These are phyloP conservation scores for Kodamaea arcana DNA, from an alignment of 1,139 yeast genomes.

Conservation along the genomic window DNA sequence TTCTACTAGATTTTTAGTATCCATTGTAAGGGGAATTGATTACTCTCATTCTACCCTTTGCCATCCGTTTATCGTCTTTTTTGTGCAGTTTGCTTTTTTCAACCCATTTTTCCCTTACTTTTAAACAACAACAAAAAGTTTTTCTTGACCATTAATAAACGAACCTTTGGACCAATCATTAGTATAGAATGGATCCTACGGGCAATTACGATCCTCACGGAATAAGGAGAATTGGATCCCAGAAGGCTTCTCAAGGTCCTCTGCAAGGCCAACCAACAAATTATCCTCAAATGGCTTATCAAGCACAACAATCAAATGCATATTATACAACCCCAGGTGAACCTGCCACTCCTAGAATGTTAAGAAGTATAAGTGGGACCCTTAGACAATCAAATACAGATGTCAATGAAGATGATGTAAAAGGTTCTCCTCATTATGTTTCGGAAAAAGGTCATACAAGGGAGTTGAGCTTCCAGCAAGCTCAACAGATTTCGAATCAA, in stretches of 20 bases:
- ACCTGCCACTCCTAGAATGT: constrained; percentile 81
- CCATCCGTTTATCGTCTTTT: background rate
- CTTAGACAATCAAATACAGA: constrained; percentile 21
- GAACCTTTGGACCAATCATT: background rate
- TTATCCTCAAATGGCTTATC: background rate
- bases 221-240: background rate
- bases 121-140: background rate
- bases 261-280: background rate
- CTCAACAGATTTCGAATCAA: constrained; percentile 6
- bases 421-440: constrained; percentile 5
- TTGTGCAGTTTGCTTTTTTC: background rate
- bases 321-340: constrained; percentile 17
- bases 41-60: background rate
- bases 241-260: constrained; percentile 1
- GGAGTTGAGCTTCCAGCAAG: constrained; percentile 15
- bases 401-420: constrained; percentile 9
- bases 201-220: constrained; percentile 1
- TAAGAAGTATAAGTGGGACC: constrained; percentile 50
- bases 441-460: constrained; percentile 15
- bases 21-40: too few relatives aligned
- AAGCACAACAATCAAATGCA: constrained; percentile 1
- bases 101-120: constrained; percentile 1
- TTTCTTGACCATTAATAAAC: background rate
- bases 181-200: constrained; percentile 1
- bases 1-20: too few relatives aligned